Conservation (phyloP, 23 red algal species). For the Agarophyton chilense region DNA sequence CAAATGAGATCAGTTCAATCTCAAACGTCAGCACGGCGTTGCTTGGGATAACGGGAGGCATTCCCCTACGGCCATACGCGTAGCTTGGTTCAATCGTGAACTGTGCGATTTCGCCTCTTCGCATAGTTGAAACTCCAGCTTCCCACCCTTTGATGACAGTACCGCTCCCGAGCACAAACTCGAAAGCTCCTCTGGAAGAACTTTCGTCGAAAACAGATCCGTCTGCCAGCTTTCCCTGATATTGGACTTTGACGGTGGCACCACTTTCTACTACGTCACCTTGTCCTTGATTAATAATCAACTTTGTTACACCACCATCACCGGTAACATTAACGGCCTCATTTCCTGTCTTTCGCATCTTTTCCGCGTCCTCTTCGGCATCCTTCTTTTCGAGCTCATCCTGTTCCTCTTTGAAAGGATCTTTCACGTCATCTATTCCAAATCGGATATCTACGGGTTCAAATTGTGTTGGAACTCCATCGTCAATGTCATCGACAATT, state of each 20-base stretch:
- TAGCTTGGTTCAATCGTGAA: slow-evolving; percentile 85
- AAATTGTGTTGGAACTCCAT: slow-evolving; percentile 3
- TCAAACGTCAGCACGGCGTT: slow-evolving; percentile 88
- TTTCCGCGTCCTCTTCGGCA: slow-evolving; percentile 36
- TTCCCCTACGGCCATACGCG: slow-evolving; percentile 90
- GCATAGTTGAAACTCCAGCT: slow-evolving; percentile 70
- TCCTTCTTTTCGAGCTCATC: slow-evolving; percentile 11
- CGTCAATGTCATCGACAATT: slow-evolving; percentile 38
- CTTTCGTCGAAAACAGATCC: slow-evolving; percentile 82
- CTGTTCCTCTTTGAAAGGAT: slow-evolving; percentile 57
- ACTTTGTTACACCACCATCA: slow-evolving; percentile 47
- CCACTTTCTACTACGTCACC: slow-evolving; percentile 23
- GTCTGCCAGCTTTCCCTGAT: slow-evolving; percentile 65
- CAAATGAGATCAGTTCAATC: slow-evolving; percentile 77
- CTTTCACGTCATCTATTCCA: slow-evolving; percentile 63
- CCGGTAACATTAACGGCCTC: slow-evolving; percentile 41
- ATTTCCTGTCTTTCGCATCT: neutral
- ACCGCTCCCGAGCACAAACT: slow-evolving; percentile 80
- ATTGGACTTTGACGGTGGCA: slow-evolving; percentile 76
- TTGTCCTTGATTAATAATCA: slow-evolving; percentile 1
- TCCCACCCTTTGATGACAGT: slow-evolving; percentile 98
- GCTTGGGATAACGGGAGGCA: slow-evolving; percentile 93
- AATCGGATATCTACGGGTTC: slow-evolving; percentile 60
- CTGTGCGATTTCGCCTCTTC: slow-evolving; percentile 74
- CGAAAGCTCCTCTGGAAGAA: slow-evolving; percentile 67